phyloP scores from a whole-genome alignment of 371 early-diverging fungal species.

The Modicella reniformis region DNA sequence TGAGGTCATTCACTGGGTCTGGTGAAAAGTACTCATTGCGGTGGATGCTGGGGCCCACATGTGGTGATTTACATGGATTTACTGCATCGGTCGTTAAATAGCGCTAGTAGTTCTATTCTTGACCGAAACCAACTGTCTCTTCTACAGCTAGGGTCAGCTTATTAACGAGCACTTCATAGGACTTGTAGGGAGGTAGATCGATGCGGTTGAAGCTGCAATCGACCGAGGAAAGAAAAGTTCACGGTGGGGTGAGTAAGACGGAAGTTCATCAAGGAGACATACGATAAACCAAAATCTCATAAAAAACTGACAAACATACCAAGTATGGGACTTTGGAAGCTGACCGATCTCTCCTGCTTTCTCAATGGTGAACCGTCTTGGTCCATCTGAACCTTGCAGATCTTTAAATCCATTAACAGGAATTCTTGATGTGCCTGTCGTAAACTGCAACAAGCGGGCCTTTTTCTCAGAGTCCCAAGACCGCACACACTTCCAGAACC shows the following conservation, averaged over 20 bases:
- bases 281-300: not conserved
- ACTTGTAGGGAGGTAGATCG: constrained; percentile 92
- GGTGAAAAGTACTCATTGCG: too few species aligned
- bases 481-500: constrained; percentile 99
- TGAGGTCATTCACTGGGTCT: too few species aligned
- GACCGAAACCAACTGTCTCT: constrained; percentile 88
- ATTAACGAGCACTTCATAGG: constrained; percentile 72
- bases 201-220: constrained; percentile 95
- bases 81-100: too few species aligned
- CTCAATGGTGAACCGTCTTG: constrained; percentile 98
- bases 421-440: constrained; percentile 97
- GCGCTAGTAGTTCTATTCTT: too few species aligned
- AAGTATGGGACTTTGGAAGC: constrained; percentile 95
- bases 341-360: constrained; percentile 86
- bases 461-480: constrained; percentile 96
- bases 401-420: constrained; percentile 96
- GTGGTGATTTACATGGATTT: too few species aligned
- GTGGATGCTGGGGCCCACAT: too few species aligned
- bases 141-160: constrained; percentile 94
- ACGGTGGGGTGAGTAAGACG: not conserved
- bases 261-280: too few species aligned
- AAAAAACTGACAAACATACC: constrained; percentile 70
- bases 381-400: constrained; percentile 93
- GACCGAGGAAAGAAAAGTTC: too few species aligned
- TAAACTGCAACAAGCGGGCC: constrained; percentile 97